Percentiles rank a stretch among this genome's conserved stretches.
Conservation (phyloP, 2,329 filamentous ascomycete species). For the Fusarium albidum region DNA sequence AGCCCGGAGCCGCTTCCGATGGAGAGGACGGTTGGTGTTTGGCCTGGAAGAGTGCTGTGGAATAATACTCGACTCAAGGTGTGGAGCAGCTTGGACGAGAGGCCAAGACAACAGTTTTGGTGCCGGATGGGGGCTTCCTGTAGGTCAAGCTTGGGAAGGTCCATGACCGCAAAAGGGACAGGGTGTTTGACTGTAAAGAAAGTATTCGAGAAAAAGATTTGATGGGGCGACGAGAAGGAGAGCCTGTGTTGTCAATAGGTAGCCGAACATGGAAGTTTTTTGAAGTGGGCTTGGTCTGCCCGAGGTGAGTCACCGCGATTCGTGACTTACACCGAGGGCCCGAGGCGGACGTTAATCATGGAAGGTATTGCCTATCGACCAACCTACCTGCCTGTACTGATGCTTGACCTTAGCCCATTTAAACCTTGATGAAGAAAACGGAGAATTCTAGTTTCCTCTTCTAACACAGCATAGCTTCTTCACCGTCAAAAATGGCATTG, state of each 20-base stretch:
- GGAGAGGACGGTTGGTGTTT: slow-evolving; percentile 35
- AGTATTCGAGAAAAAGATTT: background rate
- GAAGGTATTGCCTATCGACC: no score
- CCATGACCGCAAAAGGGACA: slow-evolving; percentile 11
- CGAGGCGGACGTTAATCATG: no score
- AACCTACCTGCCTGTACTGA: no score
- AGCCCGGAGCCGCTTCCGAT: slow-evolving; percentile 44
- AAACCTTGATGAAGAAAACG: no score
- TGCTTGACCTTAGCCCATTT: no score
- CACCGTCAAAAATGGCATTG: no score
- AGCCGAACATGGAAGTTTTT: no score
- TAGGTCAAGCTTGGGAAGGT: slow-evolving; percentile 23
- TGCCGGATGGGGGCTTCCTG: slow-evolving; percentile 31
- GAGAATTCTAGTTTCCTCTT: background rate
- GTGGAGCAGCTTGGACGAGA: slow-evolving; percentile 39
- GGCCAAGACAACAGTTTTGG: slow-evolving; percentile 41
- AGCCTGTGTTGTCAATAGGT: no score
- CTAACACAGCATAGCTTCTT: no score
- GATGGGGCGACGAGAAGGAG: background rate
- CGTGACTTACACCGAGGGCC: no score
- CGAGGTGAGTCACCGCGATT: no score
- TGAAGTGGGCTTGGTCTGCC: no score
- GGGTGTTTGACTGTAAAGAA: background rate
- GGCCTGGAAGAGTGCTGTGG: background rate
- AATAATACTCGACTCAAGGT: slow-evolving; percentile 20